phyloP scores from a whole-genome alignment of 1,284 basidiomycete species.

The Apiotrichum mycotoxinovorans region DNA sequence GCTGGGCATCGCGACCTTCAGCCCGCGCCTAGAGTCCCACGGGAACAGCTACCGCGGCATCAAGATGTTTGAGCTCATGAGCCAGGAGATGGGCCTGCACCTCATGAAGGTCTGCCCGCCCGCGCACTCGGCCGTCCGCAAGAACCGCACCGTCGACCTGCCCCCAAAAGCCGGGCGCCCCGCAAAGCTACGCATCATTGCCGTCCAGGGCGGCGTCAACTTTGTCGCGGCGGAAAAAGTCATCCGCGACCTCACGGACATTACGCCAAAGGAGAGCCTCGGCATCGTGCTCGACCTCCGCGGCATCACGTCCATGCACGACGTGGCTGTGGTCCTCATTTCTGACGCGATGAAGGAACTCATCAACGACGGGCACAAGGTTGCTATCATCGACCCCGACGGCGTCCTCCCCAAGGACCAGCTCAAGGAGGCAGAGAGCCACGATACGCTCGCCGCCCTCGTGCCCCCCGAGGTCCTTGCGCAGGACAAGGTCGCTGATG shows the following conservation, averaged over 20 bases:
- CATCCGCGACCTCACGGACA: neutral
- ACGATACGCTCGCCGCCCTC: neutral
- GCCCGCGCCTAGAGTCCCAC: neutral
- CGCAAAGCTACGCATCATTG: neutral
- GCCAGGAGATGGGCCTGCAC: neutral
- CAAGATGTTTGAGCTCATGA: neutral
- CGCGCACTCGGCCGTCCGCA: neutral
- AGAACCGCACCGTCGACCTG: neutral
- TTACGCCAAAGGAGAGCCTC: neutral
- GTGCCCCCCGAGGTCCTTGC: neutral
- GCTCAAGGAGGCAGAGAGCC: neutral
- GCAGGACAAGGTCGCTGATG: neutral
- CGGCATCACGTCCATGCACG: neutral
- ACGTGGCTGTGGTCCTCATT: neutral
- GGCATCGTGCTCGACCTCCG: neutral
- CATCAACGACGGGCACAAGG: neutral
- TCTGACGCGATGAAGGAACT: neutral
- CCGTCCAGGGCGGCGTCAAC: neutral
- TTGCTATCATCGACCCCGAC: neutral
- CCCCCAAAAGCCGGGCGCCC: neutral
- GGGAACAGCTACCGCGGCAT: conserved; percentile 2
- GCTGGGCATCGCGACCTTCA: conserved; percentile 4
- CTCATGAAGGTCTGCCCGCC: neutral
- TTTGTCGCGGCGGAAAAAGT: neutral
- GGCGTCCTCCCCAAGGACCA: neutral